These are phyloP conservation scores for Aureobasidium sp. DNA, from an alignment of 2,329 filamentous ascomycete genomes.

Conservation along the genomic window DNA sequence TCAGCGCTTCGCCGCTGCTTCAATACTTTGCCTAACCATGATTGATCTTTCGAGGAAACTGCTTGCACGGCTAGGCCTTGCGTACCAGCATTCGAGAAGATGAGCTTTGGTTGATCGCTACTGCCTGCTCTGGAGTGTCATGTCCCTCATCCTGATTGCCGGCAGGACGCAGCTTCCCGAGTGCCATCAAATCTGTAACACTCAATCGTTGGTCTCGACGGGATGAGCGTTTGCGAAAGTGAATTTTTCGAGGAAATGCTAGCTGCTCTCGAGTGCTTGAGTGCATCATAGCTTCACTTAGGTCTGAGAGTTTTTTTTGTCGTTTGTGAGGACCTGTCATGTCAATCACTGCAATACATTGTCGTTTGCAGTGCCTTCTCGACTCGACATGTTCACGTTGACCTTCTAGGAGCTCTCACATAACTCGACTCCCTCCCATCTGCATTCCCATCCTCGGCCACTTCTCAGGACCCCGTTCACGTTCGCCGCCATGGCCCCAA, in stretches of 20 bases:
- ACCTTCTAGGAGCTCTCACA: background rate
- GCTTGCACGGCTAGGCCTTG: background rate
- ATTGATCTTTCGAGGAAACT: background rate
- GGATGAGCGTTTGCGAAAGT: slow-evolving; percentile 3
- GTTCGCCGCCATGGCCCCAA: background rate
- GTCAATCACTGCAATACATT: background rate
- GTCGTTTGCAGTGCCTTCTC: slow-evolving; percentile 13
- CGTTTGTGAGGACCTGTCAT: background rate
- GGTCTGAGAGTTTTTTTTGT: background rate
- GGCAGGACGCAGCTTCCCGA: slow-evolving; percentile 3
- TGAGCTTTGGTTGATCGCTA: background rate
- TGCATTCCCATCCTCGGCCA: background rate
- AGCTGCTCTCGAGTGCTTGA: background rate
- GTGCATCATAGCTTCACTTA: background rate
- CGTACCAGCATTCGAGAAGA: background rate
- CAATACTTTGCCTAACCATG: background rate
- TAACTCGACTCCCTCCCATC: background rate
- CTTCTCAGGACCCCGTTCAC: background rate
- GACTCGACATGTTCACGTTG: background rate
- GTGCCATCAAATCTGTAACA: background rate
- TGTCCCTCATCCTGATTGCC: background rate
- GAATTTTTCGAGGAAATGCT: background rate
- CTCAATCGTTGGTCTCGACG: background rate
- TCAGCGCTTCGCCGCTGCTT: background rate
- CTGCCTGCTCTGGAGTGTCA: background rate